These are phyloP conservation scores for Pestalotiopsis sp. DNA, from an alignment of 2,329 filamentous ascomycete species.

Conservation along the genomic window DNA sequence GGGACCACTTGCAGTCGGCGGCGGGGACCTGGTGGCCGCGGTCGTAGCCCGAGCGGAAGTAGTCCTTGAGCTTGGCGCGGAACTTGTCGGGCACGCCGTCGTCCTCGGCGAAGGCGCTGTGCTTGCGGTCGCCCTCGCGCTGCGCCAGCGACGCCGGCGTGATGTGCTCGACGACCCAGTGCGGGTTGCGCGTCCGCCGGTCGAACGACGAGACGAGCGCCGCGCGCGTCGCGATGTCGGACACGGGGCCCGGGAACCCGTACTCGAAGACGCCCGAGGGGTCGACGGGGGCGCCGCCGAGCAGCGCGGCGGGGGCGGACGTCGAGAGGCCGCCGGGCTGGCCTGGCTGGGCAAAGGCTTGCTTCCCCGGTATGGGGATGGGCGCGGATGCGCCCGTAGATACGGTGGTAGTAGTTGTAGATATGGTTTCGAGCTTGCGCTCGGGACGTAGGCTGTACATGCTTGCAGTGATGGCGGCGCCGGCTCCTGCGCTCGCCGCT, in stretches of 20 bases:
- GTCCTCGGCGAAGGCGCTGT: slow-evolving; percentile 86
- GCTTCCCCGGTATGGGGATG: slow-evolving; percentile 58
- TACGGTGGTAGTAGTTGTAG: slow-evolving; percentile 33
- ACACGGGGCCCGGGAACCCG: slow-evolving; percentile 88
- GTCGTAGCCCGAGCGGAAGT: slow-evolving; percentile 93
- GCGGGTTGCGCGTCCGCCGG: slow-evolving; percentile 85
- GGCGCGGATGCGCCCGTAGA: slow-evolving; percentile 36
- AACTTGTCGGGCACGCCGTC: slow-evolving; percentile 78
- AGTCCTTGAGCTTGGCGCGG: slow-evolving; percentile 88
- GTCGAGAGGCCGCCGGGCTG: slow-evolving; percentile 26
- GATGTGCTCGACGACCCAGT: slow-evolving; percentile 97
- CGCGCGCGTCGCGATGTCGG: slow-evolving; percentile 76
- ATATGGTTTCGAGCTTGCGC: slow-evolving; percentile 42
- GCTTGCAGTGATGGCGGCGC: slow-evolving; percentile 72
- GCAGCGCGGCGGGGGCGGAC: slow-evolving; percentile 33
- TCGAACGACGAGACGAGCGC: slow-evolving; percentile 89
- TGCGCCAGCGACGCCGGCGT: slow-evolving; percentile 79
- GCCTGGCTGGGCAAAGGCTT: slow-evolving; percentile 45
- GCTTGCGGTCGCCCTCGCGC: slow-evolving; percentile 79
- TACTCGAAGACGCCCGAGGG: slow-evolving; percentile 80
- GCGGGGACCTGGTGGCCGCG: slow-evolving; percentile 96
- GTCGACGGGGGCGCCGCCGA: slow-evolving; percentile 59
- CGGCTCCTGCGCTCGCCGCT: slow-evolving; percentile 74
- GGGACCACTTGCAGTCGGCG: slow-evolving; percentile 94
- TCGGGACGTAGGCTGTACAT: slow-evolving; percentile 62